phyloP scores from a whole-genome alignment of 805 yeast species.

The Yarrowia yakushimensis region DNA sequence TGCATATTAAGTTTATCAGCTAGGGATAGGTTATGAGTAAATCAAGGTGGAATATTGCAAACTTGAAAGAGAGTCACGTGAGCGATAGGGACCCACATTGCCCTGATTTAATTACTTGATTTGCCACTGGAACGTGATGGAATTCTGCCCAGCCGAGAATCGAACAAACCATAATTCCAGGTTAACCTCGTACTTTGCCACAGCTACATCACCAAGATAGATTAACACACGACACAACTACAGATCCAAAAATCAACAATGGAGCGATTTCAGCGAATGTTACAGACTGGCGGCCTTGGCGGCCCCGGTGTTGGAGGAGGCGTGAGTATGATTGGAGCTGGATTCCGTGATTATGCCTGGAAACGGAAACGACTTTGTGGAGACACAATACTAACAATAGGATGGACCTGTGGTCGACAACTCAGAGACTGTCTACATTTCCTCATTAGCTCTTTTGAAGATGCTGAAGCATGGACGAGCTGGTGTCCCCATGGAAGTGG shows the following conservation, averaged over 20 bases:
- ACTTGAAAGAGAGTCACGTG: not conserved
- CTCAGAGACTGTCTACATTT: constrained; percentile 93
- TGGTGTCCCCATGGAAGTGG: constrained; percentile 69
- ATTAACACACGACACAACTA: constrained; percentile 2
- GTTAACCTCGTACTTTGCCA: constrained; percentile 24
- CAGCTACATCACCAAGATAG: constrained; percentile 19
- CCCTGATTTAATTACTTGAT: too few relatives aligned
- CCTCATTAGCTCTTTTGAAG: constrained; percentile 89
- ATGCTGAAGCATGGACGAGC: constrained; percentile 95
- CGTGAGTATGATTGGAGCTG: constrained; percentile 19
- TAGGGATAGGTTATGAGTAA: not conserved
- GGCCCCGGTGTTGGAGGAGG: constrained; percentile 32
- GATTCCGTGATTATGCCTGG: not conserved
- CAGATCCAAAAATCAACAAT: constrained; percentile 27
- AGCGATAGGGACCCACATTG: too few relatives aligned
- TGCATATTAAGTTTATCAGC: not conserved
- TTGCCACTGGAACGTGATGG: constrained; percentile 1
- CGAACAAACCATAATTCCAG: not conserved
- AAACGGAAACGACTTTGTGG: not conserved
- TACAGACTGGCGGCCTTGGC: constrained; percentile 37
- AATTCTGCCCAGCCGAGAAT: not conserved
- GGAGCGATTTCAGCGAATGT: constrained; percentile 35
- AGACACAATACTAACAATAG: constrained; percentile 28
- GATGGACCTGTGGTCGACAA: constrained; percentile 89
- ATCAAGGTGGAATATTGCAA: not conserved